phyloP scores from a whole-genome alignment of 257 asterid species.

The Solanum chiquidenum region DNA sequence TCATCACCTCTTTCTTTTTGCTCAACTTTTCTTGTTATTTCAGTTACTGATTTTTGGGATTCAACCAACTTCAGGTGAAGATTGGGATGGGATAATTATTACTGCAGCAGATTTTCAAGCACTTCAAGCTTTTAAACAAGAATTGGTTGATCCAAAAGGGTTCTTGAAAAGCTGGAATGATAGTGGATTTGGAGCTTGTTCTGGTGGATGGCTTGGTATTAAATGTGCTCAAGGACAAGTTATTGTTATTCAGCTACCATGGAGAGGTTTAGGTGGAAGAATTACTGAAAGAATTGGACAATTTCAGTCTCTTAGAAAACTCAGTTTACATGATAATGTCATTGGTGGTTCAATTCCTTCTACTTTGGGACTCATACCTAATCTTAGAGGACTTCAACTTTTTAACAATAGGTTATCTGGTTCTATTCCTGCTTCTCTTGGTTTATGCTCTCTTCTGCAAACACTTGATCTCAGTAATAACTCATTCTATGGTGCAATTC shows the following conservation, averaged over 20 bases:
- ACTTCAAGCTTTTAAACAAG: conserved; percentile 73
- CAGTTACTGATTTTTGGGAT: background rate
- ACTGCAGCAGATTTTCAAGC: conserved; percentile 73
- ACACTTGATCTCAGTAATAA: conserved; percentile 72
- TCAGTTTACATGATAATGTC: conserved; percentile 83
- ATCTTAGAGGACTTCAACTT: conserved; percentile 78
- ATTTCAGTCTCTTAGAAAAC: conserved; percentile 73
- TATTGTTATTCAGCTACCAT: conserved; percentile 90
- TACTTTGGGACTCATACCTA: conserved; percentile 62
- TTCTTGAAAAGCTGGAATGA: conserved; percentile 87
- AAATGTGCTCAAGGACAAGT: conserved; percentile 94
- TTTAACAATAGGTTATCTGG: conserved; percentile 74
- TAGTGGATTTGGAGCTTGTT: conserved; percentile 76
- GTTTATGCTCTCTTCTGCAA: conserved; percentile 59
- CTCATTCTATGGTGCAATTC: conserved; percentile 54
- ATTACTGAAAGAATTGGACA: conserved; percentile 67
- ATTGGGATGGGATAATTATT: conserved; percentile 83
- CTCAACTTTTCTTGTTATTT: conserved; percentile 9
- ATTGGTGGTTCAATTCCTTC: conserved; percentile 69
- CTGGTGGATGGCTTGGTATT: conserved; percentile 82
- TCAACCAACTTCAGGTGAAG: conserved; percentile 24
- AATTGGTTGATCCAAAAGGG: conserved; percentile 69
- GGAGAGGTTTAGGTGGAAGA: conserved; percentile 75
- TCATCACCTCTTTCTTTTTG: background rate
- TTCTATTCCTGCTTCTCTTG: conserved; percentile 72